Percentiles rank a stretch among this genome's conserved stretches.
These are phyloP conservation scores for Termitomyces sp. DNA, from an alignment of 768 basidiomycete genomes.

Conservation along the genomic window DNA sequence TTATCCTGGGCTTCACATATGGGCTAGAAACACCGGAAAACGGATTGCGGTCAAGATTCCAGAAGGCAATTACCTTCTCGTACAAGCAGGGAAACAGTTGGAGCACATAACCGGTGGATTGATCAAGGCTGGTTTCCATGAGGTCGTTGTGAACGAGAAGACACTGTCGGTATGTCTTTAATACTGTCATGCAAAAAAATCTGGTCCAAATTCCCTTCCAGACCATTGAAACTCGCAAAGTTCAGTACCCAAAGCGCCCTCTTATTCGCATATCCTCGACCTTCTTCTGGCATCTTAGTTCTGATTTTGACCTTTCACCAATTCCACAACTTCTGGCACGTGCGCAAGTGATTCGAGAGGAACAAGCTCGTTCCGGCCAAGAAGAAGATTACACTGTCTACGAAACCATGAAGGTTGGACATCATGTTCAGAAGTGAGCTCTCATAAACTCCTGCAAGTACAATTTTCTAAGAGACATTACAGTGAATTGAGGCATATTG, in stretches of 20 bases:
- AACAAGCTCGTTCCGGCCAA: slow-evolving; percentile 30
- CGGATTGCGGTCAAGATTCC: slow-evolving; percentile 87
- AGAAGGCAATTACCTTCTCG: slow-evolving; percentile 72
- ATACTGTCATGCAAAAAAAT: not conserved
- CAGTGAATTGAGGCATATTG: slow-evolving; percentile 79
- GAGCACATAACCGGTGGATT: slow-evolving; percentile 82
- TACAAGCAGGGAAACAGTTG: slow-evolving; percentile 94
- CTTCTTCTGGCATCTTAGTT: slow-evolving; percentile 92
- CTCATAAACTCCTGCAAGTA: not conserved
- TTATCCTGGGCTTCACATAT: slow-evolving; percentile 86
- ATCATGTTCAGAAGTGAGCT: slow-evolving; percentile 77
- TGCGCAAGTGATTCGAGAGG: slow-evolving; percentile 38
- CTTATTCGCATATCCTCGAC: slow-evolving; percentile 94
- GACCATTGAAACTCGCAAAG: slow-evolving; percentile 59
- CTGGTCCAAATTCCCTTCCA: not conserved
- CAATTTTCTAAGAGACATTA: not conserved
- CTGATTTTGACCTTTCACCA: slow-evolving; percentile 72
- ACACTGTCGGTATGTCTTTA: slow-evolving; percentile 56
- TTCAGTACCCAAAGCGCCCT: slow-evolving; percentile 65
- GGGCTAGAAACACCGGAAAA: slow-evolving; percentile 92
- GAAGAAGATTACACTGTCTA: slow-evolving; percentile 43
- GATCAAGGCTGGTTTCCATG: slow-evolving; percentile 91
- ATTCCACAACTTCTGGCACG: slow-evolving; percentile 47
- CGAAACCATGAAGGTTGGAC: slow-evolving; percentile 79
- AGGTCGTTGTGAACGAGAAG: slow-evolving; percentile 83